Evolutionary conservation across 148 eudicot genomes (phyloP), one percentile per base, ranked within the genome.

Genomic region (Chenopodium berlandieri): DNA sequence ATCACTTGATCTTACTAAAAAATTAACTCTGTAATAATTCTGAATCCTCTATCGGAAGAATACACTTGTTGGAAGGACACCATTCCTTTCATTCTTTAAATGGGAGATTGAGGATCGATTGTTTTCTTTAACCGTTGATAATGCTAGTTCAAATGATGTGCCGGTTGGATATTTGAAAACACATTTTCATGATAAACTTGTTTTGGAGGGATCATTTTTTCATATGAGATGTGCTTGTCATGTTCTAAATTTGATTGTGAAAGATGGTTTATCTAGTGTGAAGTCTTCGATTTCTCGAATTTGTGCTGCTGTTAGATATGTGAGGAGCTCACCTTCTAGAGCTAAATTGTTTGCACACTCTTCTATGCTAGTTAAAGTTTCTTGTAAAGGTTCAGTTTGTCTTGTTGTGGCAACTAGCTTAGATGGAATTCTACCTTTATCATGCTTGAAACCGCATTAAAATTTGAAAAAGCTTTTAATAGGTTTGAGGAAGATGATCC

Each of bases 111-210:
- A 77, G 47, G 67, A 75, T 1, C 31, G 12, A 7, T 19, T 75
- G 25, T 62, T 25, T 13, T 8, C 22, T 63, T 14, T 77, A 19
- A 77, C 34, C 0, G 48, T 77, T 34, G 79, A 77, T 17, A 77
- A 77, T 77, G 71, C 79, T 19, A 62, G 79, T 64, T 64, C 79
- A 6, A 37, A 77, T 63, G 79, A 77, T 77, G 31, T 64, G 13
- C 56, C 34, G 1, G 27, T 73, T 22, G 56, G 22, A 12, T 46
- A 64, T 40, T 44, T 63, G 70, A 65, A 23, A 23, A 25, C 9
- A 0, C 25, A 20, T 63, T 19, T 63, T 32, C 10, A 10, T 5
- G 58, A 78, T 0, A 25, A 66, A 4, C 22, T 66, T 27, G 54
- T 78, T 16, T 27, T 78, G 4, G 60, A 19, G 6, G 72, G 72